Percentiles rank a stretch among this genome's conserved stretches.
Conservation (phyloP, 345 rosid species). For the Cardamine resedifolia region DNA sequence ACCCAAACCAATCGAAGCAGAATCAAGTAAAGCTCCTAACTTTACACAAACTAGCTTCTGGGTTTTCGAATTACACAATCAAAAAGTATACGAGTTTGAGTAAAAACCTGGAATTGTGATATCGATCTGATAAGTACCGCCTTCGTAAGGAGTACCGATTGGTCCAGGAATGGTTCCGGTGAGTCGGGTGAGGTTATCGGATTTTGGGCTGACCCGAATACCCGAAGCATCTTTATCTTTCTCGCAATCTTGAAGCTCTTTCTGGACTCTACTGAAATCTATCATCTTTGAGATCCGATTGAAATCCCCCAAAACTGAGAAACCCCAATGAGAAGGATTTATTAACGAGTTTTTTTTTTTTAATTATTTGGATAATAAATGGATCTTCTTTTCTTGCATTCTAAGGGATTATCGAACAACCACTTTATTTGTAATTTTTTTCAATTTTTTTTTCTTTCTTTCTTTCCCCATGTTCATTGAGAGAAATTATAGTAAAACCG, state of each 20-base stretch:
- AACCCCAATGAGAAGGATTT: background rate
- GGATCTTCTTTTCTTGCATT: slow-evolving; percentile 20
- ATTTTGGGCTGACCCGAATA: slow-evolving; percentile 67
- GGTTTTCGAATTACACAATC: background rate
- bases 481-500: background rate
- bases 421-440: background rate
- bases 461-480: background rate
- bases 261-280: slow-evolving; percentile 82
- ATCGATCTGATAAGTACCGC: slow-evolving; percentile 84
- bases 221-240: slow-evolving; percentile 69
- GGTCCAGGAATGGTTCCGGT: slow-evolving; percentile 91
- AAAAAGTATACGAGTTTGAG: background rate
- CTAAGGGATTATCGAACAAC: slow-evolving; percentile 14
- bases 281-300: slow-evolving; percentile 47
- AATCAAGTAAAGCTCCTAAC: slow-evolving; percentile 11
- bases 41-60: background rate
- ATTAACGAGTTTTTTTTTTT: background rate
- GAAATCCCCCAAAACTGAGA: background rate
- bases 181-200: slow-evolving; percentile 71
- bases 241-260: slow-evolving; percentile 89
- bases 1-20: background rate
- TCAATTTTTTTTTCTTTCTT: background rate
- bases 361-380: background rate
- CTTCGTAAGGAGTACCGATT: slow-evolving; percentile 85
- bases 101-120: slow-evolving; percentile 68